Percentiles rank a stretch among this genome's conserved stretches.
Evolutionary conservation across 345 rosid species (phyloP).

Genomic region (Euphorbia peplus): DNA sequence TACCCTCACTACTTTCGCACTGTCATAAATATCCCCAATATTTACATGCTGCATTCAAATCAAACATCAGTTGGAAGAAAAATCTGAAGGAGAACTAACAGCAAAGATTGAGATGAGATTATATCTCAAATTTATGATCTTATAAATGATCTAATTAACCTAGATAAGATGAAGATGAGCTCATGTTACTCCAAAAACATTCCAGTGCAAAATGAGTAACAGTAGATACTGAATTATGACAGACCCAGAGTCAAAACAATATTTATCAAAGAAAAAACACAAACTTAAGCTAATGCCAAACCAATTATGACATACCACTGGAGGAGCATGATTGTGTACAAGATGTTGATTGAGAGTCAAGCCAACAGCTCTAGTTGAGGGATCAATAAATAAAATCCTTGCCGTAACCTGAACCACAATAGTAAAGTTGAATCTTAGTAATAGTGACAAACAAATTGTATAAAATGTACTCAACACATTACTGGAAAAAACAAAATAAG

Average conservation of each 20-base stretch:
- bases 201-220: constrained; percentile 5
- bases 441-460: neutral
- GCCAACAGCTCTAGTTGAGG: constrained; percentile 89
- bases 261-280: neutral
- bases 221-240: neutral
- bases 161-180: neutral
- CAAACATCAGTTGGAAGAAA: neutral
- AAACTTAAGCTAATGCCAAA: neutral
- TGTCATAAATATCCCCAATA: constrained; percentile 75
- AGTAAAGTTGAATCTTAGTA: neutral
- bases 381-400: constrained; percentile 84
- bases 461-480: neutral
- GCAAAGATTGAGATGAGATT: neutral
- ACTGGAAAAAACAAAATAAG: neutral
- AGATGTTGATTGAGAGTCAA: constrained; percentile 88
- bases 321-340: constrained; percentile 70
- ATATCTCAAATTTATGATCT: neutral
- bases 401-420: constrained; percentile 70
- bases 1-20: constrained; percentile 77
- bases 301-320: constrained; percentile 62
- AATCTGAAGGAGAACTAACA: neutral
- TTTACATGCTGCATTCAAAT: constrained; percentile 58
- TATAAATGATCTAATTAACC: neutral
- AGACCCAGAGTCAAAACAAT: neutral
- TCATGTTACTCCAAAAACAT: neutral